These are phyloP conservation scores for Solanum acaule DNA, from an alignment of 257 asterid species.

Conservation along the genomic window DNA sequence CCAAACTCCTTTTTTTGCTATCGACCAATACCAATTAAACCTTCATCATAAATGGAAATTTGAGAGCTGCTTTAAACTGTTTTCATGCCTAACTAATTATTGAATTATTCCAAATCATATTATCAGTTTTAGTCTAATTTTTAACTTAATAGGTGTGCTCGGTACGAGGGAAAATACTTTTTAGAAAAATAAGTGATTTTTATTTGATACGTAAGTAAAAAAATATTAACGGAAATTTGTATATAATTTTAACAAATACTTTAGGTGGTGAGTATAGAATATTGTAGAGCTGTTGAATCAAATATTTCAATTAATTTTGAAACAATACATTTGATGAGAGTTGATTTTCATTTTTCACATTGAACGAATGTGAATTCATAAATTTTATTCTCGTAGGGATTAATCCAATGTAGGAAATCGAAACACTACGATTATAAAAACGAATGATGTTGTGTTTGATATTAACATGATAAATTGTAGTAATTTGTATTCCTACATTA, in stretches of 20 bases:
- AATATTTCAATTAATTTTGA: not conserved
- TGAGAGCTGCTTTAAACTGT: not conserved
- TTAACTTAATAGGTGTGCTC: not conserved
- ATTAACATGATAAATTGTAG: too few relatives aligned
- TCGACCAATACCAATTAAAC: not conserved
- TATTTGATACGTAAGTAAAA: too few relatives aligned
- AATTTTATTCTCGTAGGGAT: too few relatives aligned
- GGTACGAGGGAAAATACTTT: not conserved
- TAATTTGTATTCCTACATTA: too few relatives aligned
- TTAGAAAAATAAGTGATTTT: not conserved
- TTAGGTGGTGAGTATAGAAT: not conserved
- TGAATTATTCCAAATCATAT: not conserved
- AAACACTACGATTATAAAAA: too few relatives aligned
- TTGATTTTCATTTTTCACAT: not conserved
- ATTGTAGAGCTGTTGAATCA: too few relatives aligned
- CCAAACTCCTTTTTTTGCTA: not conserved
- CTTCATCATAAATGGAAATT: not conserved
- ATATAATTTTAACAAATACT: too few relatives aligned
- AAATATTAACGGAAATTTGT: too few relatives aligned
- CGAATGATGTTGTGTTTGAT: too few relatives aligned
- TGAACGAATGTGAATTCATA: not conserved
- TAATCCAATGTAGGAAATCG: accelerated
- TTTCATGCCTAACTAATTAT: not conserved
- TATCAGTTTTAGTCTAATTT: not conserved
- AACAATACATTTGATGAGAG: not conserved